Base-by-base conservation (phyloP, 2,329 filamentous ascomycete genomes). In the Triangularia verruculosa region DNA sequence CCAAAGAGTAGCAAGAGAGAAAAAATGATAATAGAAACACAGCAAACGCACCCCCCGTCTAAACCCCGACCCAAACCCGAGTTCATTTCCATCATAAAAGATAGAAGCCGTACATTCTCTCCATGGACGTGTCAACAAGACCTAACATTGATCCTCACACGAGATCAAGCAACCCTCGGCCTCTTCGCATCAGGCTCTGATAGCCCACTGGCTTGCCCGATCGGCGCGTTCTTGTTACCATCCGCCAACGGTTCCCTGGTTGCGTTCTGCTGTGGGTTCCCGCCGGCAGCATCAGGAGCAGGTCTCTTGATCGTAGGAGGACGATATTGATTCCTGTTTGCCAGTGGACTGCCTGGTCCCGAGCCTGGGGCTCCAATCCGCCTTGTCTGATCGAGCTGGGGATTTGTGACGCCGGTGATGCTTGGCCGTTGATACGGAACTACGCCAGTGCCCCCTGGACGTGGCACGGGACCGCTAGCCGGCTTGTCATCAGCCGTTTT, bases 331-430 rank as follows among this genome's bases (percentile, higher is more conserved):
- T 78, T 78, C 30, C 86, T 77, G 69, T 88, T 89, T 8, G 77
- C 80, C 52, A 87, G 77, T 11, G 86, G 85, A 71, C 84, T 88
- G n/a, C 78, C 79, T 13, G 76, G 17, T 25, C 55, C 55, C 12
- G 32, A 80, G 8, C 79, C 79, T 0, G 86, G 86, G 0, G 82
- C 85, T 0, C 86, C 86, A 61, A 89, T 88, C 58, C 84, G 81
- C 34, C 86, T 79, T 7, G 81, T 71, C 3, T 82, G 77, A 62
- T 85, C 84, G 0, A 87, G 70, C 9, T 82, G 79, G 4, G 85
- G 82, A 68, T 87, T 86, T 52, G 81, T 71, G 2, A 82, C 72
- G 64, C 79, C 81, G 7, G 78, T 62, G 8, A 63, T 39, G 15
- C 56, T 51, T 54, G 47, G 34, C n/a, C 59, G 32, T 15, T 56